Conservation (phyloP, 2,329 filamentous ascomycete genomes). For the Beauveria medogensis region DNA sequence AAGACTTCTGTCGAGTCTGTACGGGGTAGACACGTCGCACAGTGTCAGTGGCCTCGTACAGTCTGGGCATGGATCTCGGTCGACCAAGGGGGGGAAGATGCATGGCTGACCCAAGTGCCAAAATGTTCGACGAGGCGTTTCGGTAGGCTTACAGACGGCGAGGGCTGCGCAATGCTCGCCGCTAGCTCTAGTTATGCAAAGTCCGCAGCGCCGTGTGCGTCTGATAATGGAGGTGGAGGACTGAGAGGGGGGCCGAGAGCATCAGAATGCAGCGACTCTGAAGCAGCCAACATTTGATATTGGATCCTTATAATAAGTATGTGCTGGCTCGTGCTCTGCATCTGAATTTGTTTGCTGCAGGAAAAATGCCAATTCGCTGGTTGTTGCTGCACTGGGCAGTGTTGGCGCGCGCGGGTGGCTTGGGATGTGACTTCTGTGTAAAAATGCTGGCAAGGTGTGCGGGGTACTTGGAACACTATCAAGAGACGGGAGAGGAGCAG, state of each 20-base stretch:
- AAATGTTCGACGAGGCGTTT: constrained; percentile 21
- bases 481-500: no score
- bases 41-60: not conserved
- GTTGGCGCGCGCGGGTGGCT: no score
- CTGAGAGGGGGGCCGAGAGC: not conserved
- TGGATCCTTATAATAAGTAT: no score
- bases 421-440: not conserved
- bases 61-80: not conserved
- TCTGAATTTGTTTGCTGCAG: not conserved
- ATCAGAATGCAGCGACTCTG: no score
- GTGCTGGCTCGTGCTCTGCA: not conserved
- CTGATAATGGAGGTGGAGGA: not conserved
- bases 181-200: constrained; percentile 8
- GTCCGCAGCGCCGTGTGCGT: not conserved
- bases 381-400: not conserved
- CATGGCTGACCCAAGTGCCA: not conserved
- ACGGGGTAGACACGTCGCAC: not conserved
- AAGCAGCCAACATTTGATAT: no score
- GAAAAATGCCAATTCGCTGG: not conserved
- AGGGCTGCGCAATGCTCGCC: constrained; percentile 16
- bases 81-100: not conserved
- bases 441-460: no score
- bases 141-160: constrained; percentile 22
- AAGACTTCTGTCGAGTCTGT: not conserved
- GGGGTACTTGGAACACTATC: no score